phyloP scores from a whole-genome alignment of 108 stramenopile species.

The Nitzschia sp. region DNA sequence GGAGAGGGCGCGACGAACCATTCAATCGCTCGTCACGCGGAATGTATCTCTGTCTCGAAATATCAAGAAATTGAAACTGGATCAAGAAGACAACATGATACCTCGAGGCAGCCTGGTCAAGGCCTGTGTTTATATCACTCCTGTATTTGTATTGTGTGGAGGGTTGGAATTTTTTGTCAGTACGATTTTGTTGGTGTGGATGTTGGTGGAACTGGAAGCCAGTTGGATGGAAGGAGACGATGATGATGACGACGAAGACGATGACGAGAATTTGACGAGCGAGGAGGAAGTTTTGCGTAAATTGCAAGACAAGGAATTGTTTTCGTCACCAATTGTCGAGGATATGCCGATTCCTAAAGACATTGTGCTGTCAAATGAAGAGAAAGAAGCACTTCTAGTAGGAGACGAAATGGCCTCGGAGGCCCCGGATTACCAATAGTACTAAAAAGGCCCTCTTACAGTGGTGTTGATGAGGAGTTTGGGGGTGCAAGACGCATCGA shows the following conservation, averaged over 20 bases:
- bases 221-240: constrained; percentile 13
- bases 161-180: constrained; percentile 25
- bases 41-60: constrained; percentile 1
- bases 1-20: constrained; percentile 8
- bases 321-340: not conserved
- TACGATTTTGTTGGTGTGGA: constrained; percentile 31
- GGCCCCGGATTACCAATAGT: too few species aligned
- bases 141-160: constrained; percentile 28
- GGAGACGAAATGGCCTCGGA: too few species aligned
- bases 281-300: constrained; percentile 14
- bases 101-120: constrained; percentile 25
- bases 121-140: constrained; percentile 22
- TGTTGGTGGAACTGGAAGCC: constrained; percentile 27
- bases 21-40: not conserved
- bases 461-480: too few species aligned
- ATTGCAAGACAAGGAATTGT: not conserved
- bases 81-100: constrained; percentile 31
- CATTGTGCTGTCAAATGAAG: not conserved
- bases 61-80: constrained; percentile 23
- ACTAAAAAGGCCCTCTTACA: too few species aligned
- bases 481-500: too few species aligned
- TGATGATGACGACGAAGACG: constrained; percentile 17
- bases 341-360: not conserved
- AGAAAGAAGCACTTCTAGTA: not conserved
- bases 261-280: not conserved